phyloP scores from a whole-genome alignment of 805 yeast species.

The Cyberlindnera euphorbiiphila region DNA sequence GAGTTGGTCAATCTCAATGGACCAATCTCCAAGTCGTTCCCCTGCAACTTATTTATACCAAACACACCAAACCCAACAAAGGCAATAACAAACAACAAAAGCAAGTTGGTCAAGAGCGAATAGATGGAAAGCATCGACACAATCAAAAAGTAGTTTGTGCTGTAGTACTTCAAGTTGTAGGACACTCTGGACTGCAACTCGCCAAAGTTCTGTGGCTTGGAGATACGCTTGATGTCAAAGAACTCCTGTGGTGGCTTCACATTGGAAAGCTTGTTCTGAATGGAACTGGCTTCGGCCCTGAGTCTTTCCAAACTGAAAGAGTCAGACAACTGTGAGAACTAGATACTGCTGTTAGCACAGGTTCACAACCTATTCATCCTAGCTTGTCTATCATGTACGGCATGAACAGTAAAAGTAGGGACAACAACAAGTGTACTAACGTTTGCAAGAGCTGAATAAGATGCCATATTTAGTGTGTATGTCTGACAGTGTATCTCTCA shows the following conservation, averaged over 20 bases:
- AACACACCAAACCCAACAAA: constrained; percentile 71
- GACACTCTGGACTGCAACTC: constrained; percentile 87
- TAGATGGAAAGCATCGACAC: constrained; percentile 72
- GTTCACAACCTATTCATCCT: no score
- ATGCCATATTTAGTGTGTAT: constrained; percentile 5
- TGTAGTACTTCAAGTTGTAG: constrained; percentile 82
- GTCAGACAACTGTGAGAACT: constrained; percentile 43
- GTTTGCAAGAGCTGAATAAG: constrained; percentile 8
- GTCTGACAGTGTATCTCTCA: not conserved
- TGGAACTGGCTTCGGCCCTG: constrained; percentile 43
- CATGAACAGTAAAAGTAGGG: no score
- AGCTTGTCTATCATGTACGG: no score
- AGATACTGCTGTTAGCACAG: no score
- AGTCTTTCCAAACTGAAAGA: constrained; percentile 47
- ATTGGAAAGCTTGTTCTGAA: constrained; percentile 65
- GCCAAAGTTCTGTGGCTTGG: constrained; percentile 85
- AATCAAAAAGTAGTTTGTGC: constrained; percentile 78
- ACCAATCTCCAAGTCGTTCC: constrained; percentile 72
- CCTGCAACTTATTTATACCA: constrained; percentile 76
- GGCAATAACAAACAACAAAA: constrained; percentile 76
- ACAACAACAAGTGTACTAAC: constrained; percentile 1
- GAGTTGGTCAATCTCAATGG: constrained; percentile 69
- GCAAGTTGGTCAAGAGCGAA: constrained; percentile 80
- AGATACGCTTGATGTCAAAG: constrained; percentile 82
- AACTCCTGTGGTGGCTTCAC: constrained; percentile 91